These are phyloP conservation scores for Camellia granthamiana DNA, from an alignment of 148 eudicot genomes.

Conservation along the genomic window DNA sequence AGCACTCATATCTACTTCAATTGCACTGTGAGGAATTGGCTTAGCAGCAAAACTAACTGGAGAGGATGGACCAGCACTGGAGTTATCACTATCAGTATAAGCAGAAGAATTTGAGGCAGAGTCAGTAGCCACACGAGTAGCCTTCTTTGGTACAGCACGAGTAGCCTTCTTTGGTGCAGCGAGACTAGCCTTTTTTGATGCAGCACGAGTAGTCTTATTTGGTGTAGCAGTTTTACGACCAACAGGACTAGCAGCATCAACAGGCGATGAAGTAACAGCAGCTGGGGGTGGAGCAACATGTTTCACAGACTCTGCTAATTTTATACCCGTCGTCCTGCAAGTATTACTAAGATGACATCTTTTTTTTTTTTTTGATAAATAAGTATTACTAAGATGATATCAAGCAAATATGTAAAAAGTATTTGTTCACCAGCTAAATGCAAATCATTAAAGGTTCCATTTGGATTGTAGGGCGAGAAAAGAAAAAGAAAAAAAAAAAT, in stretches of 20 bases:
- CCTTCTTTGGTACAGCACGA: constrained; percentile 17
- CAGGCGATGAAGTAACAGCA: constrained; percentile 7
- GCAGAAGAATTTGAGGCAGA: constrained; percentile 19
- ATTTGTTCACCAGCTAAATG: neutral
- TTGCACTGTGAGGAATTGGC: constrained; percentile 7
- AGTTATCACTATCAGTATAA: constrained; percentile 22
- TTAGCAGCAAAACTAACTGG: constrained; percentile 17
- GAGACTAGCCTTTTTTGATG: neutral
- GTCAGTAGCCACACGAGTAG: constrained; percentile 4
- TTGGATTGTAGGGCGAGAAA: too few species aligned
- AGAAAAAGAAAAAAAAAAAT: too few species aligned
- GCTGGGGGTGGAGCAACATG: constrained; percentile 17
- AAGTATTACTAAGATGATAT: constrained; percentile 1
- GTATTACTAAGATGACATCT: neutral
- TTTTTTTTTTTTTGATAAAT: too few species aligned
- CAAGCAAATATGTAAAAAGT: constrained; percentile 10
- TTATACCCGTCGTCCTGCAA: constrained; percentile 35
- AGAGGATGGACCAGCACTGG: constrained; percentile 17
- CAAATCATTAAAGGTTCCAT: neutral
- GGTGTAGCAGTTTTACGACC: constrained; percentile 10
- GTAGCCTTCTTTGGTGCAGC: constrained; percentile 16
- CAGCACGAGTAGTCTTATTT: constrained; percentile 9
- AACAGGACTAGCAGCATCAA: constrained; percentile 19
- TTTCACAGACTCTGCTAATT: constrained; percentile 39
- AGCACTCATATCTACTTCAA: constrained; percentile 28